phyloP scores from a whole-genome alignment of 2,329 filamentous ascomycete genomes.

The Microdochium trichocladiopsis region DNA sequence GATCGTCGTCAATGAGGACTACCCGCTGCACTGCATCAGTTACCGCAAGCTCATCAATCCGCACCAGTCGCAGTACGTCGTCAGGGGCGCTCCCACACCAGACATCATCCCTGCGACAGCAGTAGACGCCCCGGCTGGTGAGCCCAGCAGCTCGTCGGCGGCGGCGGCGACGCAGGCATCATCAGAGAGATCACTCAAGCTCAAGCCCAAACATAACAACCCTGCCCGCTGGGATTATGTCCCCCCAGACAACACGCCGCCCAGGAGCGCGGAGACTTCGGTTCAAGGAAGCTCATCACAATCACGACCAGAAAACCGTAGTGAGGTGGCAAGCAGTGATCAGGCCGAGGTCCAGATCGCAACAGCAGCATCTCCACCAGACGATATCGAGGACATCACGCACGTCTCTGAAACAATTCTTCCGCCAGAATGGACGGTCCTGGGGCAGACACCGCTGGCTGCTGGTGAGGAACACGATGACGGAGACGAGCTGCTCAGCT shows the following conservation, averaged over 20 bases:
- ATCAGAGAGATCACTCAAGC: constrained; percentile 31
- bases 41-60: constrained; percentile 52
- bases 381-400: not conserved
- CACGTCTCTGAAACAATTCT: not conserved
- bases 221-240: constrained; percentile 29
- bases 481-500: not conserved
- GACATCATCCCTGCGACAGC: not conserved
- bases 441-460: not conserved
- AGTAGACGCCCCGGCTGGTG: constrained; percentile 2
- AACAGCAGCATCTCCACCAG: not conserved
- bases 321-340: not conserved
- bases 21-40: constrained; percentile 60
- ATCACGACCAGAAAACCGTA: not conserved
- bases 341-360: not conserved
- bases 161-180: constrained; percentile 6
- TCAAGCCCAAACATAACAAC: constrained; percentile 38
- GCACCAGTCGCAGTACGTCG: constrained; percentile 49
- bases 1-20: constrained; percentile 60
- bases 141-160: constrained; percentile 7
- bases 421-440: not conserved
- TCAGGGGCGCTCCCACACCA: constrained; percentile 18
- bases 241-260: constrained; percentile 28
- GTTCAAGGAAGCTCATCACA: not conserved
- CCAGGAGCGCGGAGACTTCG: constrained; percentile 23
- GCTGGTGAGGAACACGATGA: not conserved